Evolutionary conservation across 2,329 filamentous ascomycete species (phyloP), one percentile per base, ranked within the genome.

Genomic region (Neopestalotiopsis clavispora): DNA sequence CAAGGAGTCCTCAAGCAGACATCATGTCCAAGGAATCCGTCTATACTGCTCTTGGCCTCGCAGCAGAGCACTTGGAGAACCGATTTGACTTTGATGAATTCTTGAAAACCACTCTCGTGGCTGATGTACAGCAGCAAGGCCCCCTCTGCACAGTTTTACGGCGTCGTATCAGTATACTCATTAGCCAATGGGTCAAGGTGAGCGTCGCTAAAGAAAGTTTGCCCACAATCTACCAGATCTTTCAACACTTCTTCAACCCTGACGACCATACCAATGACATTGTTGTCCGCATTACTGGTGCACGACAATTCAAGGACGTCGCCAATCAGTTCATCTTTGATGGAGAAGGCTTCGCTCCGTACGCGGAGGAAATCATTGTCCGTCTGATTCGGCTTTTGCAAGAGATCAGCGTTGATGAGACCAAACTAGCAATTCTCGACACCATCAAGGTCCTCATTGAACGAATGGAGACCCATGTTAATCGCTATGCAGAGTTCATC

Each of bases 1-100:
- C 94, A 67, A 91, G 93, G 69, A 88, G 89, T 83, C 85, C 87
- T 5, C 77, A 86, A 40, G 78, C 83, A 12, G 90, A 96, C 71
- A 87, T 98, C 13, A 86, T 96, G 17, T 90, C 93, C 69, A 98
- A 98, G 78, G 96, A 99, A 78, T 95, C 95, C 0, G 90, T 98
- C 0, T 99, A 99, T 77, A 97, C 94, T 4, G 94, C 95, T 12
- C 91, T 99, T 82, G 95, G 95, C 2, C 86, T 98, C 65, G 90
- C 96, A 0, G 93, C 95, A 1, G 87, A 93, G 1, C 90, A 95
- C 52, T 83, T 98, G 17, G 86, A 91, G 69, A 84, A 91, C 61
- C 85, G 89, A 12, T 89, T 98, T 71, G 92, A 98, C 79, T 98
- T 98, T 80, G 92, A 97, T 76, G 79, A 85, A 1, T 92, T 98